Evolutionary conservation across 805 yeast species (phyloP).

Genomic region (Zygosaccharomyces kombuchaensis): DNA sequence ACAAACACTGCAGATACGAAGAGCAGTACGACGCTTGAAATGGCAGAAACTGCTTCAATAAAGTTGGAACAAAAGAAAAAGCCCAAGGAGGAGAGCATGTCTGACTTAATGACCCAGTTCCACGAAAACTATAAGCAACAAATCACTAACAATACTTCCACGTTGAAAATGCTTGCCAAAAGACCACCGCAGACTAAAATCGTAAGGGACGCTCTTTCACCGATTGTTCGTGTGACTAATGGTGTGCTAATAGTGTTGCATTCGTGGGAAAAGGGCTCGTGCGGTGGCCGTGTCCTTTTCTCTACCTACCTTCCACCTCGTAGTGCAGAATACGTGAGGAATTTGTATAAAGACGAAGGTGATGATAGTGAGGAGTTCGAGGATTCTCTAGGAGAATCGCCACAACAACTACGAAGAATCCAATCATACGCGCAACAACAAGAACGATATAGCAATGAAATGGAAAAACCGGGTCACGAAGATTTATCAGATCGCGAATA

Average conservation of each 20-base stretch:
- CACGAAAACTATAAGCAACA: conserved; percentile 27
- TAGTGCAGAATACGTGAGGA: conserved; percentile 5
- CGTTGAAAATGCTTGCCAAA: conserved; percentile 26
- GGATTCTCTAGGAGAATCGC: background rate
- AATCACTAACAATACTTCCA: conserved; percentile 21
- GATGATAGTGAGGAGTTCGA: conserved; percentile 13
- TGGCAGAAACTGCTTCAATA: background rate
- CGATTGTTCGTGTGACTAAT: conserved; percentile 26
- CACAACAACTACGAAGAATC: background rate
- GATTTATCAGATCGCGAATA: conserved; percentile 18
- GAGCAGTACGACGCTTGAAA: background rate
- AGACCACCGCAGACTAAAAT: conserved; percentile 28
- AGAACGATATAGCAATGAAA: conserved; percentile 10
- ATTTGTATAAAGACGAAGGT: background rate
- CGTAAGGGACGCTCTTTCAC: conserved; percentile 23
- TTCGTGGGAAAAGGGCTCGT: conserved; percentile 30
- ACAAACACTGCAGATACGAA: background rate
- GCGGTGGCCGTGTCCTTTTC: conserved; percentile 32
- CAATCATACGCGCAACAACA: background rate
- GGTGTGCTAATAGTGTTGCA: conserved; percentile 28
- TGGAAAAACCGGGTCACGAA: conserved; percentile 14
- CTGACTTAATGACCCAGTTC: conserved; percentile 26
- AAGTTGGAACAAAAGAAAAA: conserved; percentile 1
- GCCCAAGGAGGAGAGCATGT: conserved; percentile 12
- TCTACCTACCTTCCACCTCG: conserved; percentile 30